Base-by-base conservation (phyloP, 352 stramenopile genomes). In the Pythium sp. region DNA sequence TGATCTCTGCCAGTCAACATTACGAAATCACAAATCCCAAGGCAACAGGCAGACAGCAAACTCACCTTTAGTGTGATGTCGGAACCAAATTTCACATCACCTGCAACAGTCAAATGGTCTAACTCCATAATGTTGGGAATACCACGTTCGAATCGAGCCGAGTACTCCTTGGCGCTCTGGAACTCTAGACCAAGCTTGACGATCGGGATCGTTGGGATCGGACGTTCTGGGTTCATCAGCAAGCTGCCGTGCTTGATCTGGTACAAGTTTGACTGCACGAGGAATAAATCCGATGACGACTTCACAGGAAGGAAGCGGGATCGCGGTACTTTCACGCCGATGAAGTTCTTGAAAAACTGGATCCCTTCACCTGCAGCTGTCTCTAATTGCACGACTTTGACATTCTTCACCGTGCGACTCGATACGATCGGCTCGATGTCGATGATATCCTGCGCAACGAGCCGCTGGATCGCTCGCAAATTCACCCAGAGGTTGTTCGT, bases 401-500 rank as follows among this genome's bases (percentile, higher is more conserved):
- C 91, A 77, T 99, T 97, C 77, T 98, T 98, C 51, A 98, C 95
- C 54, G 96, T 97, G 26, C 96, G 74, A 80, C 98, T 84, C 90
- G 98, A 84, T 70, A 96, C 89, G 36, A 97, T 82, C 12, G 86
- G 92, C 75, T 99, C 98, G 76, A 98, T 99, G 76, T 99, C 98
- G 79, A 99, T 99, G 32, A 98, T 95, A 68, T 97, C 96, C 64
- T 97, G 92, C 1, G 97, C 93, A 54, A 99, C 96, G 58, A 99
- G 93, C 36, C 87, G 80, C 68, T 99, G 97, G 63, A 99, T 95
- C 60, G 97, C 98, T 41, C 98, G 96, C 46, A 99, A 72, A 68
- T 98, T 98, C 51, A 99, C 97, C 98, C 98, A 99, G 22, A 99
- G 78, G 72, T 99, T 99, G 82, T 99, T 99, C 60, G 98, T 99